phyloP scores from a whole-genome alignment of 2,329 filamentous ascomycete species.

The Fragosphaeria purpurea region DNA sequence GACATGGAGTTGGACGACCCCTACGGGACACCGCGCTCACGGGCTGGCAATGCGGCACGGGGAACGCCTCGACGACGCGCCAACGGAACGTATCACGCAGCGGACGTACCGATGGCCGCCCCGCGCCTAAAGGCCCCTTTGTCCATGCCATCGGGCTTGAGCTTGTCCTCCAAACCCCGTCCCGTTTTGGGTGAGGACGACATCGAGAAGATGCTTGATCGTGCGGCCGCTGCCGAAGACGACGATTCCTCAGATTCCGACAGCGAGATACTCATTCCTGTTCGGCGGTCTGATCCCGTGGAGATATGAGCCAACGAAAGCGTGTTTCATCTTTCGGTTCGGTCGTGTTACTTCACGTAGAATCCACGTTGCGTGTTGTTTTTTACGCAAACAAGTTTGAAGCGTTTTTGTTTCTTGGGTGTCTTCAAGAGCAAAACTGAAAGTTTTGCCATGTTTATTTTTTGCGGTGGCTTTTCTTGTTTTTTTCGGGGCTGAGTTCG shows the following conservation, averaged over 20 bases:
- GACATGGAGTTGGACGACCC: constrained; percentile 39
- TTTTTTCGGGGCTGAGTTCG: too few relatives aligned
- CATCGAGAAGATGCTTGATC: constrained; percentile 49
- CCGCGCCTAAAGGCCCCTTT: constrained; percentile 30
- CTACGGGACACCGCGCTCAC: constrained; percentile 23
- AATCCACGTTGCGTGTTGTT: too few relatives aligned
- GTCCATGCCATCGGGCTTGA: constrained; percentile 40
- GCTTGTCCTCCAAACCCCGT: constrained; percentile 28
- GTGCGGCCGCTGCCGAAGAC: constrained; percentile 34
- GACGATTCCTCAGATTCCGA: constrained; percentile 48
- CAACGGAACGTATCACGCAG: constrained; percentile 25
- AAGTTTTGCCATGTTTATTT: too few relatives aligned
- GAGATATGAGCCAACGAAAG: not conserved
- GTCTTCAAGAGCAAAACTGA: too few relatives aligned
- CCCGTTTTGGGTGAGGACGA: constrained; percentile 42
- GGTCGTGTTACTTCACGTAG: too few relatives aligned
- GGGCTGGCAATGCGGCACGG: constrained; percentile 10
- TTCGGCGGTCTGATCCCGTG: constrained; percentile 8
- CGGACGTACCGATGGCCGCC: constrained; percentile 13
- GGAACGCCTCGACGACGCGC: constrained; percentile 34
- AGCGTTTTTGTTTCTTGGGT: too few relatives aligned
- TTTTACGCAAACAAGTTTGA: too few relatives aligned
- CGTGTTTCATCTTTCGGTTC: too few relatives aligned
- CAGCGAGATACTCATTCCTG: constrained; percentile 43
- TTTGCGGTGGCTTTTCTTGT: too few relatives aligned